Conservation (phyloP, 768 basidiomycete species). For the Pleurotus tuoliensis region DNA sequence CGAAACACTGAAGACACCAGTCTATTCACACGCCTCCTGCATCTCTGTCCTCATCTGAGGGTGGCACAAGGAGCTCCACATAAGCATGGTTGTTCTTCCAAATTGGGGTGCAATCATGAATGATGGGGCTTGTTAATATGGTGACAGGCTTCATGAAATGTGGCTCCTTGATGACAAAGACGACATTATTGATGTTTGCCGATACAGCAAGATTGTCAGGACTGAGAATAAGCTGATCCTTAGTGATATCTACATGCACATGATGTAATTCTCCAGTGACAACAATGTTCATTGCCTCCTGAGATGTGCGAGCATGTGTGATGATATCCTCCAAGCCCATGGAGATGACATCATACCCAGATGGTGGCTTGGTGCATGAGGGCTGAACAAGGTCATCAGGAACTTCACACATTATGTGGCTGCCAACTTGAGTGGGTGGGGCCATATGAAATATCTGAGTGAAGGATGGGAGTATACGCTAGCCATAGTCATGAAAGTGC, state of each 20-base stretch:
- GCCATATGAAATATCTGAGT: slow-evolving; percentile 5
- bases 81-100: slow-evolving; percentile 14
- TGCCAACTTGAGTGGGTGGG: slow-evolving; percentile 2
- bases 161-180: slow-evolving; percentile 9
- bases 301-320: background rate
- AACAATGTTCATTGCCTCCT: background rate
- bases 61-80: slow-evolving; percentile 11
- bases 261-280: slow-evolving; percentile 10
- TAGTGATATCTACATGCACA: slow-evolving; percentile 8
- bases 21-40: slow-evolving; percentile 1
- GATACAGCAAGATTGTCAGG: background rate
- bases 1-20: slow-evolving; percentile 1
- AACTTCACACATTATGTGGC: slow-evolving; percentile 11
- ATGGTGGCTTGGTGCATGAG: background rate
- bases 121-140: slow-evolving; percentile 8
- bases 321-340: slow-evolving; percentile 12
- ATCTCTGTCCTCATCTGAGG: slow-evolving; percentile 1
- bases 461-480: slow-evolving; percentile 7
- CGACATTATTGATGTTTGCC: slow-evolving; percentile 12
- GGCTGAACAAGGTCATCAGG: background rate
- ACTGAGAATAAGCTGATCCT: background rate
- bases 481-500: slow-evolving; percentile 14
- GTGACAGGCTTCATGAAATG: slow-evolving; percentile 3
- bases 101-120: slow-evolving; percentile 11
- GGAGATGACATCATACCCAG: background rate